These are phyloP conservation scores for Lanmaoa rubissima DNA, from an alignment of 768 basidiomycete genomes.

Conservation along the genomic window DNA sequence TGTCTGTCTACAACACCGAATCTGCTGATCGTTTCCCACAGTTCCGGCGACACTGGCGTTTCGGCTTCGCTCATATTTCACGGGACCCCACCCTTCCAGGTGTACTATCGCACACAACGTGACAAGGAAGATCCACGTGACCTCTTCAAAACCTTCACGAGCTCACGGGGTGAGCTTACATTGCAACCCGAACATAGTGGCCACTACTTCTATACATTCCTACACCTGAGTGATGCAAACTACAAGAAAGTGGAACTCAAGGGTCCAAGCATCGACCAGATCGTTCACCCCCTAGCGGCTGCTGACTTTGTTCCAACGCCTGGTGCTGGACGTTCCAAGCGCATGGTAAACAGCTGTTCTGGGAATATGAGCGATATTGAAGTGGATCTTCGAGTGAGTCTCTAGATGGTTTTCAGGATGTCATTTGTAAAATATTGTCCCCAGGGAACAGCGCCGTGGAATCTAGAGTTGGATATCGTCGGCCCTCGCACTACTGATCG, in stretches of 20 bases:
- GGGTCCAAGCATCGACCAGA: conserved; percentile 78
- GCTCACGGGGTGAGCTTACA: conserved; percentile 77
- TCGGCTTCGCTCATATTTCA: conserved; percentile 82
- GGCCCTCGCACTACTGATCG: conserved; percentile 67
- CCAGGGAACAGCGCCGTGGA: conserved; percentile 91
- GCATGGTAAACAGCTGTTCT: conserved; percentile 72
- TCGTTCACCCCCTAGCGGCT: conserved; percentile 85
- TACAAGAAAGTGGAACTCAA: conserved; percentile 76
- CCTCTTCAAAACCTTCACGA: conserved; percentile 55
- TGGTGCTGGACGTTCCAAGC: conserved; percentile 45
- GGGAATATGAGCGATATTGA: conserved; percentile 74
- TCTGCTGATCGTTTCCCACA: conserved; percentile 27
- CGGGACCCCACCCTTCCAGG: conserved; percentile 86
- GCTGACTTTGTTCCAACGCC: conserved; percentile 60
- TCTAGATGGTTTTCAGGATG: not conserved
- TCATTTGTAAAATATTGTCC: conserved; percentile 1
- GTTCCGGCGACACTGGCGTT: conserved; percentile 90
- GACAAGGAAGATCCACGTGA: conserved; percentile 65
- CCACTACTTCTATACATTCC: conserved; percentile 82
- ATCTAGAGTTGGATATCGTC: conserved; percentile 76
- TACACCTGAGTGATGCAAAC: conserved; percentile 76
- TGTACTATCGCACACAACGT: conserved; percentile 74
- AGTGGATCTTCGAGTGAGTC: conserved; percentile 72
- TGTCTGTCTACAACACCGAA: conserved; percentile 7
- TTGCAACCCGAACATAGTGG: conserved; percentile 88